A percentile compares a stretch with the other conserved stretches of the same genome.
phyloP scores from a whole-genome alignment of 106 monocot genomes.

The Acorus calamus region DNA sequence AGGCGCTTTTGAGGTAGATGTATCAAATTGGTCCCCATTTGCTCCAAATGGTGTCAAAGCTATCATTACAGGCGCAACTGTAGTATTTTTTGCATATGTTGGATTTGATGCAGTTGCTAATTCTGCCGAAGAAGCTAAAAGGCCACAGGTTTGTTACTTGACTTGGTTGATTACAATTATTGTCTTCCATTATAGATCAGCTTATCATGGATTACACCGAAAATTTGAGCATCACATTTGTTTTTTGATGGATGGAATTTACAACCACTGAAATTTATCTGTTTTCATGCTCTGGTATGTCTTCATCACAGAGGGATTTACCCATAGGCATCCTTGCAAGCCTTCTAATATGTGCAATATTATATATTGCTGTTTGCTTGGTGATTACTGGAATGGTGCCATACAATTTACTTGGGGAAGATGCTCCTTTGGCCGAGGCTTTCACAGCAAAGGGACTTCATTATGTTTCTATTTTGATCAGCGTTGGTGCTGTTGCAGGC shows the following conservation, averaged over 20 bases:
- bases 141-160: slow-evolving; percentile 57
- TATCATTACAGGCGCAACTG: slow-evolving; percentile 89
- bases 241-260: too few species aligned
- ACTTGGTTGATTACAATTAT: background rate
- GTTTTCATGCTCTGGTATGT: too few species aligned
- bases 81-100: slow-evolving; percentile 95
- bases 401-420: slow-evolving; percentile 70
- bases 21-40: slow-evolving; percentile 96
- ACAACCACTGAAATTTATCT: too few species aligned
- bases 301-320: slow-evolving; percentile 61
- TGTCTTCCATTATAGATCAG: background rate
- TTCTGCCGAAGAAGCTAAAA: slow-evolving; percentile 95
- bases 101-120: slow-evolving; percentile 99
- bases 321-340: slow-evolving; percentile 94
- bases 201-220: background rate
- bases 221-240: too few species aligned
- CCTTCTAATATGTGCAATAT: slow-evolving; percentile 56
- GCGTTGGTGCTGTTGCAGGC: slow-evolving; percentile 92
- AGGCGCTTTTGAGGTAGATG: slow-evolving; percentile 86
- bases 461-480: slow-evolving; percentile 80
- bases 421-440: slow-evolving; percentile 96
- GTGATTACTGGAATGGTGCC: slow-evolving; percentile 99
- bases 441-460: slow-evolving; percentile 79
- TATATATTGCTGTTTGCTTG: slow-evolving; percentile 83
- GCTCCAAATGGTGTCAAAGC: slow-evolving; percentile 90